phyloP scores from a whole-genome alignment of 2,329 filamentous ascomycete species.

The Pseudogymnoascus sp. region DNA sequence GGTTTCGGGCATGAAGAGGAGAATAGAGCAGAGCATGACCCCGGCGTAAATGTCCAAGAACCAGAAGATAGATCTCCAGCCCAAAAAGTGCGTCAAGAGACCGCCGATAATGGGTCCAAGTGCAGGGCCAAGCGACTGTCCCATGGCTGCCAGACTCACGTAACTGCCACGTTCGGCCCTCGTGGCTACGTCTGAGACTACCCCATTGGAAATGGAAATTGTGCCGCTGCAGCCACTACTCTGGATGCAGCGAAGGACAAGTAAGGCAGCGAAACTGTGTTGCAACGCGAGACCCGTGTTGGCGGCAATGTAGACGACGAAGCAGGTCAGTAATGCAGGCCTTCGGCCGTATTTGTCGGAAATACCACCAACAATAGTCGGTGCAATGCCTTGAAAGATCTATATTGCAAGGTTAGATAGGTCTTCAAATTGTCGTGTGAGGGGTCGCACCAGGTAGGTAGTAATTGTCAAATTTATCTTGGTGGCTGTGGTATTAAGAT shows the following conservation, averaged over 20 bases:
- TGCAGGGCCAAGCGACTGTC: conserved; percentile 37
- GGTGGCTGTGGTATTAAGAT: conserved; percentile 23
- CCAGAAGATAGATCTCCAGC: conserved; percentile 50
- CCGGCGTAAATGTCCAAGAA: conserved; percentile 44
- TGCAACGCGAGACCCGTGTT: conserved; percentile 49
- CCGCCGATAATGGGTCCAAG: conserved; percentile 48
- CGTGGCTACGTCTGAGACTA: conserved; percentile 59
- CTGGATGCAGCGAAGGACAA: conserved; percentile 52
- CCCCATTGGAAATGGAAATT: conserved; percentile 51
- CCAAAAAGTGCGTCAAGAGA: conserved; percentile 39
- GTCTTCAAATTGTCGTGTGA: not conserved
- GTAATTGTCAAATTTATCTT: conserved; percentile 28
- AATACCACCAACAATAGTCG: conserved; percentile 51
- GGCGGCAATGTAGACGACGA: conserved; percentile 48
- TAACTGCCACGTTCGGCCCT: conserved; percentile 57
- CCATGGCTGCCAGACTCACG: conserved; percentile 50
- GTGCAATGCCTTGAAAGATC: conserved; percentile 55
- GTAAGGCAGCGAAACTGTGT: conserved; percentile 42
- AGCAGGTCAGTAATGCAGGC: conserved; percentile 47
- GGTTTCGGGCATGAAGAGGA: conserved; percentile 30
- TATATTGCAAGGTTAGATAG: conserved; percentile 21
- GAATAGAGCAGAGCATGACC: conserved; percentile 32
- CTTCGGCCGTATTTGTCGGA: conserved; percentile 50
- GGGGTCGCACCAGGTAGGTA: conserved; percentile 23
- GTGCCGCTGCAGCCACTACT: conserved; percentile 55